Percentiles rank a stretch among this genome's conserved stretches.
Conservation (phyloP, 257 asterid genomes). For the Solanum sejunctum region DNA sequence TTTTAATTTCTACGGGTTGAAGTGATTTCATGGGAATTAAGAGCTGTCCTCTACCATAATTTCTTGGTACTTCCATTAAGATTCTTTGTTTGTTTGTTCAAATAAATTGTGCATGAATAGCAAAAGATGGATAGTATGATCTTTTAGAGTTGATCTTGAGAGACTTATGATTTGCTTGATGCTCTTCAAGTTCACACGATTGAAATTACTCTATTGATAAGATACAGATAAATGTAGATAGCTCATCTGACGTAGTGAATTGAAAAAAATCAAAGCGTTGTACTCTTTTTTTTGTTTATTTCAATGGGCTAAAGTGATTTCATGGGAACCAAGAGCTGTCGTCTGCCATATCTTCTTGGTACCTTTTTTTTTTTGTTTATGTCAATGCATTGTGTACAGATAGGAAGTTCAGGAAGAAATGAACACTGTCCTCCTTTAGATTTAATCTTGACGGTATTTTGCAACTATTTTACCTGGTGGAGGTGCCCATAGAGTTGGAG, state of each 20-base stretch:
- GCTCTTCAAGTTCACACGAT: neutral
- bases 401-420: neutral
- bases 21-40: conserved; percentile 87
- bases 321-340: conserved; percentile 94
- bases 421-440: neutral
- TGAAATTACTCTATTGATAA: neutral
- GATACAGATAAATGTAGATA: neutral
- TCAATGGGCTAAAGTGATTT: conserved; percentile 84
- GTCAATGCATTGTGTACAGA: neutral
- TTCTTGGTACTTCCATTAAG: conserved; percentile 52
- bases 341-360: conserved; percentile 81
- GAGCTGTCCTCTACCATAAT: conserved; percentile 66
- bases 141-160: neutral
- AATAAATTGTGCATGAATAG: neutral
- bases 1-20: conserved; percentile 56
- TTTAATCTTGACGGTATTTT: neutral
- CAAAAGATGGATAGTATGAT: neutral
- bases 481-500: neutral
- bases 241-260: neutral
- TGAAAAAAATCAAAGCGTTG: neutral
- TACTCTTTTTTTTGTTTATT: neutral
- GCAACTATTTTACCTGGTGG: neutral
- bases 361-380: neutral
- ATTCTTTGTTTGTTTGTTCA: neutral
- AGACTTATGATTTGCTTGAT: neutral